These are phyloP conservation scores for Populus hybrid DNA, from an alignment of 441 rosid species.

Conservation along the genomic window DNA sequence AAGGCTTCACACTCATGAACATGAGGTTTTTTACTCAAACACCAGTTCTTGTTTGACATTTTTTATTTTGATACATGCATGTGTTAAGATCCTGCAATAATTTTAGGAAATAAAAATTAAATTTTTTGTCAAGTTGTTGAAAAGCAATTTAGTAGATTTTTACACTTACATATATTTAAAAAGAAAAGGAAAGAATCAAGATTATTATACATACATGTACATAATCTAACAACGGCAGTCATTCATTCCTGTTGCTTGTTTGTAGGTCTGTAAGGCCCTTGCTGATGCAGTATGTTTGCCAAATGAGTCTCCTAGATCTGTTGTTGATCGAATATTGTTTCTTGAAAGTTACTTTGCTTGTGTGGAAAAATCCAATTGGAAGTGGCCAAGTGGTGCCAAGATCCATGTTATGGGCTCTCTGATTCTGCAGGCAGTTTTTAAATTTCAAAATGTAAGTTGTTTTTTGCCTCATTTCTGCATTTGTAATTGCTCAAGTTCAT, in stretches of 20 bases:
- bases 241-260: slow-evolving; percentile 4
- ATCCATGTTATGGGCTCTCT: slow-evolving; percentile 84
- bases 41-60: no score
- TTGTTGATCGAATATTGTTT: slow-evolving; percentile 50
- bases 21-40: no score
- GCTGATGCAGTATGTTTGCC: slow-evolving; percentile 56
- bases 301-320: slow-evolving; percentile 50
- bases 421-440: slow-evolving; percentile 82
- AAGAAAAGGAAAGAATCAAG: no score
- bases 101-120: no score
- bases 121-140: no score
- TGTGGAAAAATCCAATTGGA: slow-evolving; percentile 62
- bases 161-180: no score
- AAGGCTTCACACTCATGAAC: no score
- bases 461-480: slow-evolving; percentile 9
- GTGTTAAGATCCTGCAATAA: no score
- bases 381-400: slow-evolving; percentile 64
- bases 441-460: slow-evolving; percentile 63
- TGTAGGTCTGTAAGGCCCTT: slow-evolving; percentile 83
- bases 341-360: slow-evolving; percentile 67
- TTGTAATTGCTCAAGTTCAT: neutral
- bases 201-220: no score
- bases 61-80: no score
- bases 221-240: no score
- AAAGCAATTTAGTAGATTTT: no score